Evolutionary conservation across 2,329 filamentous ascomycete species (phyloP).

Genomic region (Aquanectria penicillioides): DNA sequence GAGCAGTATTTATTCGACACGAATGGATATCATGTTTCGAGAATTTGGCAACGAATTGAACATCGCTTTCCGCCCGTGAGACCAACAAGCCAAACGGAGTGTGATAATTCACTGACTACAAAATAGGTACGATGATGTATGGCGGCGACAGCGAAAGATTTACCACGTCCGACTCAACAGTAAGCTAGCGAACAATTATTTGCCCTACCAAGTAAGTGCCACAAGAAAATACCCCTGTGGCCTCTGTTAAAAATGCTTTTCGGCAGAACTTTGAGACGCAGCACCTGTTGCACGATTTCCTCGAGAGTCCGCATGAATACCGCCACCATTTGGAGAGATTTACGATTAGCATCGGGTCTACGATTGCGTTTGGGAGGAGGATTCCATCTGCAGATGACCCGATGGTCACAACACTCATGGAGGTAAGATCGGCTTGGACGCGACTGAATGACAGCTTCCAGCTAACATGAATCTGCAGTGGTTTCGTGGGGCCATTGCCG

Average conservation of each 20-base stretch:
- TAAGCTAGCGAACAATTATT: conserved; percentile 1
- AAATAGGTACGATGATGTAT: background rate
- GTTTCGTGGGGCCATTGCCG: background rate
- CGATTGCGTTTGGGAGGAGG: background rate
- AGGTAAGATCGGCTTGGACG: background rate
- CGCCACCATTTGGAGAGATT: conserved; percentile 1
- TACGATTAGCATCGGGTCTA: background rate
- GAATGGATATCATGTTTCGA: conserved; percentile 1
- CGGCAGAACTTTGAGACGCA: background rate
- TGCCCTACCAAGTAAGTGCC: background rate
- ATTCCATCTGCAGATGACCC: background rate
- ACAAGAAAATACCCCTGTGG: too few relatives aligned
- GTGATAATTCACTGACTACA: background rate
- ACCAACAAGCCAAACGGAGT: background rate
- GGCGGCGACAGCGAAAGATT: background rate
- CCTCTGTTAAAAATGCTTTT: background rate
- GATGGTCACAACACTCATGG: background rate
- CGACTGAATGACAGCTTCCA: background rate
- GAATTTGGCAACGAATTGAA: conserved; percentile 3
- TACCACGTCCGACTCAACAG: background rate
- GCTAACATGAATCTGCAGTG: background rate
- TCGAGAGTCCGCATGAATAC: background rate
- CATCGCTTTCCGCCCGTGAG: background rate
- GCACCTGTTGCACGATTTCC: background rate
- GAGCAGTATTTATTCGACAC: background rate